These are phyloP conservation scores for Clonostachys chloroleuca DNA, from an alignment of 2,329 filamentous ascomycete genomes.

Conservation along the genomic window DNA sequence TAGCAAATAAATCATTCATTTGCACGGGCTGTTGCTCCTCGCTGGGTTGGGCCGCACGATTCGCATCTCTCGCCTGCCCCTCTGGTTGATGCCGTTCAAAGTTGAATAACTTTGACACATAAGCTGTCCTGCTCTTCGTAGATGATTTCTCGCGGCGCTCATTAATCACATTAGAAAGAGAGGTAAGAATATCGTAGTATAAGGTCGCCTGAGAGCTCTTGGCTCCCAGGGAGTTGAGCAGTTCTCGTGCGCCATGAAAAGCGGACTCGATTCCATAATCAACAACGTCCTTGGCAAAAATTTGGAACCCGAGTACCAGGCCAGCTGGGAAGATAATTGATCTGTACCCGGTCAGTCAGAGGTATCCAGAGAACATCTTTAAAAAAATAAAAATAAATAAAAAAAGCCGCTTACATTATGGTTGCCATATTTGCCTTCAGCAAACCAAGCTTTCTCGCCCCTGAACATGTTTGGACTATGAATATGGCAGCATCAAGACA, in stretches of 20 bases:
- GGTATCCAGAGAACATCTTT: background rate
- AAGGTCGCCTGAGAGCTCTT: constrained; percentile 52
- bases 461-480: constrained; percentile 48
- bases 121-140: constrained; percentile 13
- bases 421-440: constrained; percentile 53
- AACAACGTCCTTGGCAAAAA: constrained; percentile 42
- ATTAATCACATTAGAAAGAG: constrained; percentile 36
- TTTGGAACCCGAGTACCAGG: constrained; percentile 51
- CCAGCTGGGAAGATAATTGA: constrained; percentile 53
- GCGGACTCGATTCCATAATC: constrained; percentile 39
- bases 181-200: constrained; percentile 49
- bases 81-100: constrained; percentile 4
- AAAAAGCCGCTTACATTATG: constrained; percentile 42
- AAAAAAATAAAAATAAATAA: too few relatives aligned
- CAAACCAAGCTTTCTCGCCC: constrained; percentile 35
- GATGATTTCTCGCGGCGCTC: constrained; percentile 25
- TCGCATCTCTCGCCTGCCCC: background rate
- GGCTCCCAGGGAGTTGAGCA: constrained; percentile 40
- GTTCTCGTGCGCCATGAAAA: constrained; percentile 42
- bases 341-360: constrained; percentile 17
- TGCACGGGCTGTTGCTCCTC: background rate
- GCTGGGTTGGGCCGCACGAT: background rate
- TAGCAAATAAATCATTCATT: constrained; percentile 2
- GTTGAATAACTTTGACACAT: constrained; percentile 17
- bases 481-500: constrained; percentile 52